Evolutionary conservation across 1,284 basidiomycete species (phyloP).

Genomic region (Pascua sp.): DNA sequence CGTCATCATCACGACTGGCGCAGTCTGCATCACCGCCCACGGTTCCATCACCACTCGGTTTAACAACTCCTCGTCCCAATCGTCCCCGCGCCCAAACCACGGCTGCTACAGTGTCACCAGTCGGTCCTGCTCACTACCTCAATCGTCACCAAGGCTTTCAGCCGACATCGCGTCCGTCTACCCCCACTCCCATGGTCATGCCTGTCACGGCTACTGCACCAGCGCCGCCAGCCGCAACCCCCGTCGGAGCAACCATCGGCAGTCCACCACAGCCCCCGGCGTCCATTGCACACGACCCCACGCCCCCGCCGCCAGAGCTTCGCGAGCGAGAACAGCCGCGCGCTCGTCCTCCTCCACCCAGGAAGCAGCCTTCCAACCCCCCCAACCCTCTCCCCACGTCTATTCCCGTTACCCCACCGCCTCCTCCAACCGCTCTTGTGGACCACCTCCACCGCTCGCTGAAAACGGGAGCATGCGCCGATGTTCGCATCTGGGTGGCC

Average conservation of each 20-base stretch:
- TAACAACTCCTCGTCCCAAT: too few relatives aligned
- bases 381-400: slow-evolving; percentile 7
- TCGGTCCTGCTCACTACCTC: too few relatives aligned
- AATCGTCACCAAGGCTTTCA: slow-evolving; percentile 4
- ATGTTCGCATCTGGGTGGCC: slow-evolving; percentile 66
- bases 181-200: not conserved
- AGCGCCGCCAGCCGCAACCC: not conserved
- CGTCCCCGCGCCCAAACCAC: too few relatives aligned
- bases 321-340: not conserved
- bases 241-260: not conserved
- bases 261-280: not conserved
- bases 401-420: slow-evolving; percentile 20
- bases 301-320: slow-evolving; percentile 1
- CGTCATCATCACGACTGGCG: too few relatives aligned
- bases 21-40: not conserved
- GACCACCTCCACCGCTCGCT: slow-evolving; percentile 70
- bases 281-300: slow-evolving; percentile 7
- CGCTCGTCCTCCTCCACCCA: slow-evolving; percentile 9
- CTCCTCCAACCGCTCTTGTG: slow-evolving; percentile 23
- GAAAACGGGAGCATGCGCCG: slow-evolving; percentile 66
- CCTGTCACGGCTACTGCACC: slow-evolving; percentile 1
- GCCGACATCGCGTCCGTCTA: not conserved
- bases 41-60: not conserved
- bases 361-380: slow-evolving; percentile 7
- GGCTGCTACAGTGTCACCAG: too few relatives aligned